Evolutionary conservation across 345 rosid genomes (phyloP), one percentile per base, ranked within the genome.

Genomic region (Eucalyptus leucophloia): DNA sequence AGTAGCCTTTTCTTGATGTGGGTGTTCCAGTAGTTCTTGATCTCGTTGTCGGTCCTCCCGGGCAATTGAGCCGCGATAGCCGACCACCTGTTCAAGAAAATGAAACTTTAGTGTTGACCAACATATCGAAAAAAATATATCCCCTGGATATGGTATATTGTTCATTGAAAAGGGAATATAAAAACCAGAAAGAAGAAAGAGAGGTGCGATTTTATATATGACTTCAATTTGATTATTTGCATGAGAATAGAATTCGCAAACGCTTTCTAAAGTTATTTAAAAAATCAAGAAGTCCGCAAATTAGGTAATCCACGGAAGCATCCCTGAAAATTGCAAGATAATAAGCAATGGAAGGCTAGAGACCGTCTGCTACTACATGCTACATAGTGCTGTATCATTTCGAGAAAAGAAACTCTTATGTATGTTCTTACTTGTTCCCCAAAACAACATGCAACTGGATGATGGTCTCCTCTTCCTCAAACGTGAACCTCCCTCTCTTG

Each of bases 1-100:
- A 96, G 40, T 6, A 97, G 95, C 69, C 90, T 95, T 89, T 96
- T 97, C 92, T 92, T 96, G 90, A 97, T 95, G 93, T 92, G 97
- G 60, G 99, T 97, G 92, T 97, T 97, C 99, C 99, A 97, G 62
- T 93, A 96, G 87, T 97, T 97, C 89, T 97, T 97, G 44, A 97
- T 96, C 90, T 96, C 99, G 56, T 97, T 97, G 85, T 97, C 99
- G 4, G 99, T 97, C 91, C 99, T 91, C 91, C 98, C 98, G 2
- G 98, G 98, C 86, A 97, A 91, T 9, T 94, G 95, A 90, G 95
- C 91, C 88, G 99, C 99, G 91, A 97, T 97, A 5, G 95, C 93
- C 49, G 99, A 97, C 99, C 99, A 97, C 93, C 99, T 97, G 83
- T 18, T 56, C 82, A 80, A 89, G 72, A 15, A 89, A 88, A 62